Percentiles rank a stretch among this genome's conserved stretches.
phyloP scores from a whole-genome alignment of 495 filamentous ascomycete species.

The Penicillium egyptiacum region DNA sequence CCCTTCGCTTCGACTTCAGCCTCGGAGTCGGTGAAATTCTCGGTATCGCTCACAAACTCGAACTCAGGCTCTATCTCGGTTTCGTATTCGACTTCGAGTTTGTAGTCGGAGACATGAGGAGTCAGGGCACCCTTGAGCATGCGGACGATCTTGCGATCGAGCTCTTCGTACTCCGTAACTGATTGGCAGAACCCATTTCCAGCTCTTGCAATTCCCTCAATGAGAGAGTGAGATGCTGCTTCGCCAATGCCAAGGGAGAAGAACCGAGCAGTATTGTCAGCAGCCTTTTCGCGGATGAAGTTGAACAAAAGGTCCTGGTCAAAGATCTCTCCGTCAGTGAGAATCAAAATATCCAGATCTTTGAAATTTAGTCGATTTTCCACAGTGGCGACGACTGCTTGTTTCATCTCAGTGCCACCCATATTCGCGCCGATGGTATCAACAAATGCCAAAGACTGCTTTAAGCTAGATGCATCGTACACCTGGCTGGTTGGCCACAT shows the following conservation, averaged over 20 bases:
- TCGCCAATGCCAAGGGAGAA: conserved; percentile 68
- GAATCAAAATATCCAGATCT: conserved; percentile 61
- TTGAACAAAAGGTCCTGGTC: conserved; percentile 53
- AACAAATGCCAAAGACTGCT: conserved; percentile 51
- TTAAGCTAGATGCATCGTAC: conserved; percentile 53
- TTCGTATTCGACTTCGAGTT: conserved; percentile 58
- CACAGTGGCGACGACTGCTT: conserved; percentile 54
- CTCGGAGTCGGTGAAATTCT: conserved; percentile 21
- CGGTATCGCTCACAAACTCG: conserved; percentile 54
- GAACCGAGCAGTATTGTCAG: conserved; percentile 55
- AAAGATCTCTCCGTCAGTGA: conserved; percentile 74
- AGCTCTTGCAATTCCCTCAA: conserved; percentile 66
- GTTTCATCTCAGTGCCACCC: conserved; percentile 69
- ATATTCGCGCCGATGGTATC: conserved; percentile 49
- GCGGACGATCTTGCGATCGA: conserved; percentile 63
- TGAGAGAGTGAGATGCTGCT: conserved; percentile 59
- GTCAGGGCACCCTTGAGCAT: conserved; percentile 69
- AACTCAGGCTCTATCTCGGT: conserved; percentile 51
- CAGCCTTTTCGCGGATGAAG: conserved; percentile 42
- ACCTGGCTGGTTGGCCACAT: conserved; percentile 58
- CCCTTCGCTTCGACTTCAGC: conserved; percentile 6
- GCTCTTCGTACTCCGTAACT: conserved; percentile 56
- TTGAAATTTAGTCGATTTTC: conserved; percentile 50
- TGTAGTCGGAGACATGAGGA: conserved; percentile 60
- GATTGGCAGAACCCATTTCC: conserved; percentile 67